These are phyloP conservation scores for Debaryomyces prosopidis DNA, from an alignment of 805 yeast genomes.

Conservation along the genomic window DNA sequence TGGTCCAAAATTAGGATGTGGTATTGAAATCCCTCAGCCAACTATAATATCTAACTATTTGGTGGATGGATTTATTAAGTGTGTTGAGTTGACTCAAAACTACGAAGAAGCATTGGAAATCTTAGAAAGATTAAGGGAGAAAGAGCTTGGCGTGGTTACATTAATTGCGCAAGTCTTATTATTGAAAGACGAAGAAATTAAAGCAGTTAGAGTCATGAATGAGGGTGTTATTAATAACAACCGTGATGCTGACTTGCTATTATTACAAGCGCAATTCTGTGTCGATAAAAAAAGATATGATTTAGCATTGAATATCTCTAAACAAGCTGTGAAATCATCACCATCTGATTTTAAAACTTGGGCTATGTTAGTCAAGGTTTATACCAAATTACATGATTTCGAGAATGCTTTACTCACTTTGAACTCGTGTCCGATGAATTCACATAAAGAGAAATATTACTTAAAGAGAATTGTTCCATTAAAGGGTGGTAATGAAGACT, in stretches of 20 bases:
- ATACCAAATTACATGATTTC: constrained; percentile 62
- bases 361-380: constrained; percentile 64
- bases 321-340: constrained; percentile 64
- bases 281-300: constrained; percentile 52
- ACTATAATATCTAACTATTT: constrained; percentile 64
- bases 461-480: constrained; percentile 62
- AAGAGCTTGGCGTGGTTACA: constrained; percentile 59
- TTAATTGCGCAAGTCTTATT: constrained; percentile 55
- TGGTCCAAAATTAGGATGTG: constrained; percentile 67
- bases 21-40: constrained; percentile 69
- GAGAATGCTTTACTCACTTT: constrained; percentile 72
- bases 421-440: constrained; percentile 81
- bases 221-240: constrained; percentile 51
- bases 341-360: constrained; percentile 79
- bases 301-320: constrained; percentile 58
- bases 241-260: constrained; percentile 55
- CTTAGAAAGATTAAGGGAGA: constrained; percentile 49
- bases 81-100: constrained; percentile 63
- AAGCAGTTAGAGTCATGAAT: constrained; percentile 53
- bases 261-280: constrained; percentile 60
- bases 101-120: constrained; percentile 63
- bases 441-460: constrained; percentile 65
- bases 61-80: constrained; percentile 70
- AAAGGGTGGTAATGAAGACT: constrained; percentile 44
- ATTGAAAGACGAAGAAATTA: constrained; percentile 57